These are phyloP conservation scores for Tolypocladium paradoxum DNA, from an alignment of 2,329 filamentous ascomycete genomes.

Conservation along the genomic window DNA sequence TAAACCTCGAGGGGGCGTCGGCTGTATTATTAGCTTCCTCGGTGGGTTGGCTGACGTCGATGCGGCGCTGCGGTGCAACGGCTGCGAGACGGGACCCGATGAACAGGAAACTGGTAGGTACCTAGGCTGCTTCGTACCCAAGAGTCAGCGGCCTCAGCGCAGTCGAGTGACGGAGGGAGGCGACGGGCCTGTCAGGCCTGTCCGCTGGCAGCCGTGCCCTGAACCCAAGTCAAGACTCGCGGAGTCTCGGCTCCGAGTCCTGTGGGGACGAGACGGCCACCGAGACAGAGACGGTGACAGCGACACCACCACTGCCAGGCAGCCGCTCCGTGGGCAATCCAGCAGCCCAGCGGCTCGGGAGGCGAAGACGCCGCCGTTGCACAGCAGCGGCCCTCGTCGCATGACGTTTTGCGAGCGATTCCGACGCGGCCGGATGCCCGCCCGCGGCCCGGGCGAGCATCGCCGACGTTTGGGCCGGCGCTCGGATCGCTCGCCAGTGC, in stretches of 20 bases:
- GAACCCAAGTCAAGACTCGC: too few relatives aligned
- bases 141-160: too few relatives aligned
- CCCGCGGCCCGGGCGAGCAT: neutral
- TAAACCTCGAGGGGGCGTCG: neutral
- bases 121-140: too few relatives aligned
- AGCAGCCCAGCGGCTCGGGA: neutral
- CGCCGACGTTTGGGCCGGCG: too few relatives aligned
- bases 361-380: neutral
- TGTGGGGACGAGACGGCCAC: too few relatives aligned
- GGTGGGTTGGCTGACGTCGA: neutral
- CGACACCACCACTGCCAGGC: neutral
- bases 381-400: neutral
- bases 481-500: neutral
- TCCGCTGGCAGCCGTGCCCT: neutral
- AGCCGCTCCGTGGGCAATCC: neutral
- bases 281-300: too few relatives aligned
- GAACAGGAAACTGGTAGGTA: too few relatives aligned
- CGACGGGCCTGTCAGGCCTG: too few relatives aligned
- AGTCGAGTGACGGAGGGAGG: too few relatives aligned
- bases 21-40: neutral
- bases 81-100: neutral
- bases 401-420: neutral
- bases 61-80: neutral
- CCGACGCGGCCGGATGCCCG: neutral
- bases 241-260: too few relatives aligned